Base-by-base conservation (phyloP, 768 basidiomycete species). In the Kwoniella dendrophila region DNA sequence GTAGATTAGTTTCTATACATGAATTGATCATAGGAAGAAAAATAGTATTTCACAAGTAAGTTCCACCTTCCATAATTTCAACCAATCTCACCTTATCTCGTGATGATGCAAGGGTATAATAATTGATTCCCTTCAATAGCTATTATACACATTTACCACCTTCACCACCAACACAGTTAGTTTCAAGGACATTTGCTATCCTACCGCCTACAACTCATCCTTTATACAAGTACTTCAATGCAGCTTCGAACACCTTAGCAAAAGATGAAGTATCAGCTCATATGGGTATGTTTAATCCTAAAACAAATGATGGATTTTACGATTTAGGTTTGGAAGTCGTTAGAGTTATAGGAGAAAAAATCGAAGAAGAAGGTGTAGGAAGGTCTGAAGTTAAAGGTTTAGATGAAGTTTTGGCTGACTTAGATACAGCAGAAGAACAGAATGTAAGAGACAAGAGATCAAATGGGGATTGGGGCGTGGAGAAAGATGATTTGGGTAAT, bases 251-350 rank as follows among this genome's bases (percentile, higher is more conserved):
- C 68, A 83, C 81, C 3, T 74, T 87, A 26, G 88, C 87, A 0
- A 62, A 82, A 24, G 88, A 92, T 71, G 92, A 95, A 77, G 79
- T 94, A 8, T 82, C 87, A 61, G 92, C 90, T 5, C 93, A 97
- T 74, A 90, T 86, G 34, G 87, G 87, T 33, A 95, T 97, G 89
- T 97, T 96, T 79, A 83, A 84, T 60, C 84, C 85, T 4, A 83
- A 82, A 66, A 86, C 85, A 24, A 95, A 96, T 71, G 92, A 94
- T 68, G 92, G 92, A 20, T 96, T 92, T 79, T 94, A 94, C 72
- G 86, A 86, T 68, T 82, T 96, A 6, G 93, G 92, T 0, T 80
- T 94, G 36, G 80, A 83, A 45, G 84, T 85, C 0, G 87, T 86
- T 18, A 82, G 84, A 8, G 71, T 63, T 4, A 69, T 79, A 3